phyloP scores from a whole-genome alignment of 2,329 filamentous ascomycete species.

The Cladosporium sp. region DNA sequence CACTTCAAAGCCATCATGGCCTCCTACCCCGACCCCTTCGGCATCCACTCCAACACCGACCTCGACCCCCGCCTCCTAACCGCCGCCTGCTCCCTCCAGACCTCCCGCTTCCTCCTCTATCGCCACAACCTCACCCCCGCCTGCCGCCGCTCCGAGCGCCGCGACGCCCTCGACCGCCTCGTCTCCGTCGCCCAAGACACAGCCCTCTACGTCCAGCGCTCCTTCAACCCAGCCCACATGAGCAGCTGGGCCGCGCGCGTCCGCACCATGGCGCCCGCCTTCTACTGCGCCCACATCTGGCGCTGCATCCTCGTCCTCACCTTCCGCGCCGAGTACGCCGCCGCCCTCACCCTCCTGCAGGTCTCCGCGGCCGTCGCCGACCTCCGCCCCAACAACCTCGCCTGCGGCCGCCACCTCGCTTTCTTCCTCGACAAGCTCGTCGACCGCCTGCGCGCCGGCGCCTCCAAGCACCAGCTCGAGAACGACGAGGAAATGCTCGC shows the following conservation, averaged over 20 bases:
- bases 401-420: slow-evolving; percentile 72
- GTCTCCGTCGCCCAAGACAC: slow-evolving; percentile 71
- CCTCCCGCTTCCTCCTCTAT: slow-evolving; percentile 77
- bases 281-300: slow-evolving; percentile 80
- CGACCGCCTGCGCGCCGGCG: slow-evolving; percentile 45
- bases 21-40: slow-evolving; percentile 69
- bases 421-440: slow-evolving; percentile 71
- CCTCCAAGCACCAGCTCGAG: slow-evolving; percentile 39
- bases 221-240: slow-evolving; percentile 31
- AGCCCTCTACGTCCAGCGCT: slow-evolving; percentile 65
- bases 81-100: slow-evolving; percentile 72
- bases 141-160: slow-evolving; percentile 59
- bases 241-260: slow-evolving; percentile 51
- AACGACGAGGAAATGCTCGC: slow-evolving; percentile 82
- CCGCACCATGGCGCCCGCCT: slow-evolving; percentile 62
- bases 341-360: slow-evolving; percentile 66
- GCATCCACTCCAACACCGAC: slow-evolving; percentile 57
- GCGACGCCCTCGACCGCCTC: slow-evolving; percentile 71
- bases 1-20: slow-evolving; percentile 71
- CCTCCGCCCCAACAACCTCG: slow-evolving; percentile 64
- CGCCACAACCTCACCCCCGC: slow-evolving; percentile 77
- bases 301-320: slow-evolving; percentile 76
- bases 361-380: slow-evolving; percentile 64
- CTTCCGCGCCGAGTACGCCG: slow-evolving; percentile 64
- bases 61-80: slow-evolving; percentile 69